These are phyloP conservation scores for Sordaria brevicollis DNA, from an alignment of 495 filamentous ascomycete species.

Conservation along the genomic window DNA sequence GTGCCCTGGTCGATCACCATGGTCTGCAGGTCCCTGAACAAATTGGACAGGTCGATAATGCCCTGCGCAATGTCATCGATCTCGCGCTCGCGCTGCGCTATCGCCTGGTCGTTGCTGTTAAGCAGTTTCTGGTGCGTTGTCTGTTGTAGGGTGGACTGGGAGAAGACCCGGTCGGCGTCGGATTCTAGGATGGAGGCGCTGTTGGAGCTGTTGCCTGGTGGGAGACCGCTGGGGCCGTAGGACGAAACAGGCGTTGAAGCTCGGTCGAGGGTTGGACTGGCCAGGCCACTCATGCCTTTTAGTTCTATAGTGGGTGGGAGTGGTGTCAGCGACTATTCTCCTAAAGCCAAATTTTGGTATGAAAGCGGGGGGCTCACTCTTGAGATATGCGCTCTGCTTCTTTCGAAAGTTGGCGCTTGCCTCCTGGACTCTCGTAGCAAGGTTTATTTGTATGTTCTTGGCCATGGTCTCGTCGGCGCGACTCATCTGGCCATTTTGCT, in stretches of 20 bases:
- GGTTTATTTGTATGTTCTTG: conserved; percentile 83
- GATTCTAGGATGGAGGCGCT: conserved; percentile 83
- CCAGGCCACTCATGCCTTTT: conserved; percentile 54
- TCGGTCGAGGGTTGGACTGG: conserved; percentile 33
- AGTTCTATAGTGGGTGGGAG: conserved; percentile 49
- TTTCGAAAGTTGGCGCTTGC: conserved; percentile 87
- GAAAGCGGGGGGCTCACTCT: conserved; percentile 48
- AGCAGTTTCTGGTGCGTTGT: conserved; percentile 50
- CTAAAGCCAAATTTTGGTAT: background rate
- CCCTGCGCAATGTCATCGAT: conserved; percentile 97
- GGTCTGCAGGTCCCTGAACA: conserved; percentile 88
- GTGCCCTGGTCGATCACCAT: conserved; percentile 99
- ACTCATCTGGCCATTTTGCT: conserved; percentile 54
- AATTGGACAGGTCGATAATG: conserved; percentile 91
- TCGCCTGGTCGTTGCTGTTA: conserved; percentile 71
- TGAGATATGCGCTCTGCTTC: conserved; percentile 93
- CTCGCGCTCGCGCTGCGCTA: conserved; percentile 88
- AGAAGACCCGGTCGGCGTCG: conserved; percentile 83
- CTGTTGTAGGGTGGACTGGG: conserved; percentile 78
- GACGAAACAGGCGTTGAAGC: conserved; percentile 48
- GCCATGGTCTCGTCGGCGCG: conserved; percentile 89
- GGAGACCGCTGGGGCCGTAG: background rate
- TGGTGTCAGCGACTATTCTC: background rate
- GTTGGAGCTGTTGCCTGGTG: conserved; percentile 16
- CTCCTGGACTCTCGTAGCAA: conserved; percentile 83